Base-by-base conservation (phyloP, 2,329 filamentous ascomycete species). In the Dothideomycetes sp. region DNA sequence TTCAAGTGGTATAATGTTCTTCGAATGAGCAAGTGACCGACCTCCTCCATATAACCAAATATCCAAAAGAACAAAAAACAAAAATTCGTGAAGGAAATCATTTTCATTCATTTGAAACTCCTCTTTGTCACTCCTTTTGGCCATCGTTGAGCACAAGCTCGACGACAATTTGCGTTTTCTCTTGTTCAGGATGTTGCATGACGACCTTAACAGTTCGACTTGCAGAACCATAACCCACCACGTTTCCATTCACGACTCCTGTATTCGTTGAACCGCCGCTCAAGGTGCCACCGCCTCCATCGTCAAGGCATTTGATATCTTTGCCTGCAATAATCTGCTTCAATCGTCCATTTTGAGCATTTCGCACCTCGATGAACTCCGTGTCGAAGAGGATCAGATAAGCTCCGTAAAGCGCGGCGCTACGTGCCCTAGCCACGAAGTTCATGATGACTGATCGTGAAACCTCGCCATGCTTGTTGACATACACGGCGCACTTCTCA, bases 391-490 rank as follows among this genome's bases (percentile, higher is more conserved):
- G 76, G 6, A 98, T 70, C 4, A 98, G 74, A 59, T 94, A 96
- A 44, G 87, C 82, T 1, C 87, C 88, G 53, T 86, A 93, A 65
- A 96, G 80, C 47, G 87, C 91, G 2, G 88, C 88, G 10, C 79
- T 78, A 47, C 82, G 80, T 1, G 91, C 91, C 54, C 82, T 89
- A 50, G 91, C 91, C n/a, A 94, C 91, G 60, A 96, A 98, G 58
- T 96, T 87, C 87, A 98, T 94, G 55, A 96, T 88, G 44, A 96
- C 85, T 19, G 82, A 86, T 32, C 93, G 82, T 27, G 80, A 89
- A 19, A 98, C 86, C 47, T 98, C 91, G 50, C 91, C 91, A 61
- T 96, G 87, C 64, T 96, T 95, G 68, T 98, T 93, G 57, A 96
- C 84, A 56, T 96, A 98, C 7, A 98, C 88, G 13, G 88, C 91